Evolutionary conservation across 805 yeast genomes (phyloP).

Genomic region (Saccharomycopsis olivae): DNA sequence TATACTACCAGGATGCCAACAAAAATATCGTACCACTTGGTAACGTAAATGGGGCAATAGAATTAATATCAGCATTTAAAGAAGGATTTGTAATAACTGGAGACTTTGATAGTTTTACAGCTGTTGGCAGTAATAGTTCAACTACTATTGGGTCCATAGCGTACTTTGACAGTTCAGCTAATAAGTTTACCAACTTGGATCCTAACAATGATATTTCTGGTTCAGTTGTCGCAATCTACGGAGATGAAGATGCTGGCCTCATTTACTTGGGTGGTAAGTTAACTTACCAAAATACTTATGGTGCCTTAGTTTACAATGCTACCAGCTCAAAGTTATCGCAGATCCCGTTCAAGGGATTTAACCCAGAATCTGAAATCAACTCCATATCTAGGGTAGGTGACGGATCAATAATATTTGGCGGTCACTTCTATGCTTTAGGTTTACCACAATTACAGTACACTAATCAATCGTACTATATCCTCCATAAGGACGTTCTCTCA

Average conservation of each 20-base stretch:
- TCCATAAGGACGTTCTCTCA: conserved; percentile 5
- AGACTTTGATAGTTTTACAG: conserved; percentile 4
- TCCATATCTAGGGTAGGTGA: conserved; percentile 45
- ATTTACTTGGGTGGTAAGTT: conserved; percentile 80
- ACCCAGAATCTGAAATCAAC: conserved; percentile 43
- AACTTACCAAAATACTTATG: conserved; percentile 38
- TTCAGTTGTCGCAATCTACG: conserved; percentile 33
- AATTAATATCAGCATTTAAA: conserved; percentile 3
- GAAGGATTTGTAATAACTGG: conserved; percentile 14
- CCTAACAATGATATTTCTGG: conserved; percentile 23
- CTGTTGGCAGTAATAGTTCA: not conserved
- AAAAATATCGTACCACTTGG: conserved; percentile 10
- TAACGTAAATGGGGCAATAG: conserved; percentile 10
- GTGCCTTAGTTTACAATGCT: conserved; percentile 56
- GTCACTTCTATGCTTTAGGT: conserved; percentile 57
- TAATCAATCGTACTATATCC: conserved; percentile 20
- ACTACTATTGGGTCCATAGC: conserved; percentile 7
- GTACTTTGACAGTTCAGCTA: conserved; percentile 7
- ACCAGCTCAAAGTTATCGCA: conserved; percentile 30
- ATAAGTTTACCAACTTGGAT: conserved; percentile 11
- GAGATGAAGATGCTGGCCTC: conserved; percentile 35
- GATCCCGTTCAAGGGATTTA: conserved; percentile 73
- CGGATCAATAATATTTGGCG: conserved; percentile 65
- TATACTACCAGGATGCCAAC: conserved; percentile 9
- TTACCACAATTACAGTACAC: conserved; percentile 29